Conservation (phyloP, 371 early-diverging fungal species). For the Mortierella sp. region DNA sequence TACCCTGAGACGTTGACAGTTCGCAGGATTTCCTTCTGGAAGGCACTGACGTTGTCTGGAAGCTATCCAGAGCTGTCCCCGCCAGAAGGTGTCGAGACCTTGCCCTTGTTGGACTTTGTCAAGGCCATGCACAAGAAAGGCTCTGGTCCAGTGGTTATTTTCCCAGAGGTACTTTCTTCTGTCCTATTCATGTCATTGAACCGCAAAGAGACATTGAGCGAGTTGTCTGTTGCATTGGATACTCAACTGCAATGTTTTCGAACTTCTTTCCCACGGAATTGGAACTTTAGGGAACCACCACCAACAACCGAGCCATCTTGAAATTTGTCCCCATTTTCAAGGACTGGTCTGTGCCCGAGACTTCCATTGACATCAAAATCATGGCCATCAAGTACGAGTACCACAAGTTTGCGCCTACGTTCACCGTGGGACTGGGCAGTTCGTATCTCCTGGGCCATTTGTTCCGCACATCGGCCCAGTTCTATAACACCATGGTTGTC, state of each 20-base stretch:
- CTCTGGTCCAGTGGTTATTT: slow-evolving; percentile 80
- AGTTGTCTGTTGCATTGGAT: too few species aligned
- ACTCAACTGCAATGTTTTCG: too few species aligned
- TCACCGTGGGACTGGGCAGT: slow-evolving; percentile 63
- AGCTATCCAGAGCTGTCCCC: slow-evolving; percentile 57
- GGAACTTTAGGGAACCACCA: slow-evolving; percentile 88
- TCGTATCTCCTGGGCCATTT: slow-evolving; percentile 64
- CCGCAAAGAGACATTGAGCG: too few species aligned
- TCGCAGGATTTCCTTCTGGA: slow-evolving; percentile 63
- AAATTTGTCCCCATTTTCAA: slow-evolving; percentile 79
- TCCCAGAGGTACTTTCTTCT: slow-evolving; percentile 78
- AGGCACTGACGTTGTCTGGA: slow-evolving; percentile 65
- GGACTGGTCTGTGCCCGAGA: slow-evolving; percentile 60
- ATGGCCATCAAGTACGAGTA: slow-evolving; percentile 81
- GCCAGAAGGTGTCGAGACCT: slow-evolving; percentile 48
- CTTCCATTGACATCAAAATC: slow-evolving; percentile 65
- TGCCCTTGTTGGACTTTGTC: slow-evolving; percentile 62
- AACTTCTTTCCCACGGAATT: too few species aligned
- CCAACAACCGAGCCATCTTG: slow-evolving; percentile 87
- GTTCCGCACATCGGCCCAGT: slow-evolving; percentile 68
- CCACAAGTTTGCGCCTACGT: slow-evolving; percentile 73
- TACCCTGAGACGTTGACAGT: slow-evolving; percentile 61
- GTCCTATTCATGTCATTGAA: too few species aligned
- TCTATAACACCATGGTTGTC: slow-evolving; percentile 68
- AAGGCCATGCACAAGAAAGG: slow-evolving; percentile 57